A percentile compares a stretch with the other conserved stretches of the same genome.
phyloP scores from a whole-genome alignment of 1,284 basidiomycete genomes.

The Puccinia horiana region DNA sequence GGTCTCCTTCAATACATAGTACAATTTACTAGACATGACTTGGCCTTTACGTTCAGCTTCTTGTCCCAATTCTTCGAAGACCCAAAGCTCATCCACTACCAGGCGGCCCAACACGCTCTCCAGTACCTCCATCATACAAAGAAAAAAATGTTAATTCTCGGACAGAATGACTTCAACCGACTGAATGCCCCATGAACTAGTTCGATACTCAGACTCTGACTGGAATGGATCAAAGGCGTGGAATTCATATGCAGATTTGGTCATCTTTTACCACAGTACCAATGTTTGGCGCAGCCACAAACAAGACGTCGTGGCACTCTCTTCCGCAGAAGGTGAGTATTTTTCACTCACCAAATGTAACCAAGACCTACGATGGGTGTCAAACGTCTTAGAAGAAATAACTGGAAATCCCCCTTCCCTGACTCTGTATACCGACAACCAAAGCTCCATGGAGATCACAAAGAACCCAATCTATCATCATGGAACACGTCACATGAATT shows the following conservation, averaged over 20 bases:
- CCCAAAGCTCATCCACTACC: not conserved
- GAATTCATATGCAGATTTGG: not conserved
- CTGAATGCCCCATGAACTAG: not conserved
- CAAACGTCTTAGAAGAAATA: slow-evolving; percentile 5
- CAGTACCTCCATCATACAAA: not conserved
- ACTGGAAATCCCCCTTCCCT: not conserved
- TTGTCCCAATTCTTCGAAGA: slow-evolving; percentile 8
- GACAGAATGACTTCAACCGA: not conserved
- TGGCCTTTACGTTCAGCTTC: slow-evolving; percentile 7
- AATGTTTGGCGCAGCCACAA: slow-evolving; percentile 7
- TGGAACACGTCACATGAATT: slow-evolving; percentile 1
- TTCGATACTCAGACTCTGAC: not conserved
- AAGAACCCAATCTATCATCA: not conserved
- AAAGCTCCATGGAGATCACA: not conserved
- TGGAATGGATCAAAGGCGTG: not conserved
- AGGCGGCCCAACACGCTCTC: not conserved
- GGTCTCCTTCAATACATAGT: slow-evolving; percentile 18
- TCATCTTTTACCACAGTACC: not conserved
- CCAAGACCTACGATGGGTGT: not conserved
- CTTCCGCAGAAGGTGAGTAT: not conserved
- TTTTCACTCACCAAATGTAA: not conserved
- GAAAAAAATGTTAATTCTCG: not conserved
- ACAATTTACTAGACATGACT: slow-evolving; percentile 16
- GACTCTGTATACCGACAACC: no score
- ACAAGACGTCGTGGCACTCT: not conserved